Base-by-base conservation (phyloP, 345 rosid species). In the Corymbia maculata region DNA sequence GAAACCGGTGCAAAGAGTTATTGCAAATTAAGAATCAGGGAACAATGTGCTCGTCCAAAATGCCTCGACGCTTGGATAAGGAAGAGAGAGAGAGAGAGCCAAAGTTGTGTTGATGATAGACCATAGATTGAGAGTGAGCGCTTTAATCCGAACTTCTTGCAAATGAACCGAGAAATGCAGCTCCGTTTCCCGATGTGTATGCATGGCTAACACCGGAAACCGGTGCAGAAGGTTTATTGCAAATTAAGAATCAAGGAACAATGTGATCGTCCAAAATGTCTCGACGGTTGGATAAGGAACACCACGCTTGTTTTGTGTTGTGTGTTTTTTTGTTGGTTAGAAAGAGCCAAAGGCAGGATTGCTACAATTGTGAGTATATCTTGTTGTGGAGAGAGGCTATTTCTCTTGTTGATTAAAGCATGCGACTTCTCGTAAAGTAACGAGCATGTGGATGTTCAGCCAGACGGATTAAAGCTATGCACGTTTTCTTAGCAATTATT, bases 171-270 rank as follows among this genome's bases (percentile, higher is more conserved):
- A 64, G 70, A 28, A 64, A 64, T 64, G 75, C 36, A 8, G 75
- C 75, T 64, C 75, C 36, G 13, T n/a, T 64, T 64, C 36, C 75
- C 16, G 0, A 13, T n/a, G 36, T 2, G 75, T 64, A 0, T 64
- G 36, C 36, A 6, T 9, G 36, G 75, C 17, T 64, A 28, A 64
- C 17, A 17, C 36, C n/a, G 13, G 70, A 64, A n/a, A 15, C 0
- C 36, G 28, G 1, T 2, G 75, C n/a, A 28, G 75, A 64, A n/a
- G 75, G 13, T 15, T 6, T 3, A 13, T 13, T 64, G 75, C 75
- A 6, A 64, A n/a, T 64, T 64, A n/a, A 64, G 75, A n/a, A 64
- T 70, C 42, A 4, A 36, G 80, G 80, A 70, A 19, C 45, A 2
- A 36, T 70, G 26, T 1, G 7, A 70, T 36, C 10, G 80, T 6